A percentile compares a stretch with the other conserved stretches of the same genome.
Conservation (phyloP, 768 basidiomycete genomes). For the Suillus variegatus region DNA sequence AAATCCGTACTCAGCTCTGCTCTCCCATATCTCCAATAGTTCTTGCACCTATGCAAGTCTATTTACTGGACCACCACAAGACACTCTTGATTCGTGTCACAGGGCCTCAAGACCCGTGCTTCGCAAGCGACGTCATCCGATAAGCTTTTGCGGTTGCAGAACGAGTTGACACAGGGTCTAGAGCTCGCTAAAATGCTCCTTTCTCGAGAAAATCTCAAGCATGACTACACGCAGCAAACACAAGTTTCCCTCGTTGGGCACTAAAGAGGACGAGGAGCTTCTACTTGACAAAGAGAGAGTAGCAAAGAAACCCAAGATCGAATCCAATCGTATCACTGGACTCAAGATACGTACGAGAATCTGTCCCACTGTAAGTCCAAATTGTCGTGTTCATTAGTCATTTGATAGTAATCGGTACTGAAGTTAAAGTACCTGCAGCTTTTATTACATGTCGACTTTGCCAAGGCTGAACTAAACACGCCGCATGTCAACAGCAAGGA, state of each 20-base stretch:
- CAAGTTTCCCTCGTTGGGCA: slow-evolving; percentile 59
- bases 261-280: slow-evolving; percentile 71
- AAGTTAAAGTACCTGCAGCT: neutral
- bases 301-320: slow-evolving; percentile 55
- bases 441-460: neutral
- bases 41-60: slow-evolving; percentile 78
- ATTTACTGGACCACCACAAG: slow-evolving; percentile 32
- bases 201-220: no score
- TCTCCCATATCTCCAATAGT: slow-evolving; percentile 25
- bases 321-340: slow-evolving; percentile 44
- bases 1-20: no score
- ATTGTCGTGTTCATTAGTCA: no score
- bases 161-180: slow-evolving; percentile 64
- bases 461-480: neutral
- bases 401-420: no score
- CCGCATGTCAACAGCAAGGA: slow-evolving; percentile 22
- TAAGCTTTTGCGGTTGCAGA: slow-evolving; percentile 78
- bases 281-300: slow-evolving; percentile 71
- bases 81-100: slow-evolving; percentile 60
- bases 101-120: slow-evolving; percentile 79
- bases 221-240: slow-evolving; percentile 46
- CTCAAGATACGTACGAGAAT: slow-evolving; percentile 42
- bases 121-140: slow-evolving; percentile 89
- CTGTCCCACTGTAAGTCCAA: no score
- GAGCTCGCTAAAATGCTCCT: no score